A percentile compares a stretch with the other conserved stretches of the same genome.
Conservation (phyloP, 331 rosid genomes). For the Cydonia oblonga region DNA sequence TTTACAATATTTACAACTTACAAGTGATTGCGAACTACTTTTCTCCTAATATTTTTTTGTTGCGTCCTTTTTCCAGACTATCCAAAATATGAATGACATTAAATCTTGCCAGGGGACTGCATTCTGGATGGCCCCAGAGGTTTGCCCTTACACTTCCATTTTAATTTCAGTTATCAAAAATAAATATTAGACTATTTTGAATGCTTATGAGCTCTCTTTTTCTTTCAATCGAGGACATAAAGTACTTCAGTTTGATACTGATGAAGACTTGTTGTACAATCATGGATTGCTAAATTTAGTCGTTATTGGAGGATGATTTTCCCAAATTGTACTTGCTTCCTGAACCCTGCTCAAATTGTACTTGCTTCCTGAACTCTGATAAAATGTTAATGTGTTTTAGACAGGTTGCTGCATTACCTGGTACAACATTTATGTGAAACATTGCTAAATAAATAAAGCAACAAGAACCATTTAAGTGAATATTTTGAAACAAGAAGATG, state of each 20-base stretch:
- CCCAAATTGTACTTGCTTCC: neutral
- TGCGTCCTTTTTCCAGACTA: slow-evolving; percentile 38
- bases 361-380: neutral
- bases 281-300: neutral
- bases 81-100: slow-evolving; percentile 51
- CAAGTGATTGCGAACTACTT: slow-evolving; percentile 3
- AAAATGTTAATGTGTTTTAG: neutral
- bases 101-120: slow-evolving; percentile 70
- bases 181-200: neutral
- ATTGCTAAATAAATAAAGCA: neutral
- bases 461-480: neutral
- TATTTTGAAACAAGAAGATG: neutral
- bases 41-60: slow-evolving; percentile 4
- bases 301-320: neutral
- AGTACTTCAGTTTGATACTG: neutral
- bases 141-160: slow-evolving; percentile 29
- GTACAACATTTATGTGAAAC: neutral
- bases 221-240: neutral
- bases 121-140: slow-evolving; percentile 95
- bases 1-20: slow-evolving; percentile 6
- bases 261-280: neutral
- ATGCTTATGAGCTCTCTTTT: neutral
- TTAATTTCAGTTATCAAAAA: neutral
- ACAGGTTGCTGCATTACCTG: slow-evolving; percentile 4
- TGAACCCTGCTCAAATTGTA: neutral